Evolutionary conservation across 805 yeast genomes (phyloP), one percentile per base, ranked within the genome.

Genomic region (Grigorovia humatica): DNA sequence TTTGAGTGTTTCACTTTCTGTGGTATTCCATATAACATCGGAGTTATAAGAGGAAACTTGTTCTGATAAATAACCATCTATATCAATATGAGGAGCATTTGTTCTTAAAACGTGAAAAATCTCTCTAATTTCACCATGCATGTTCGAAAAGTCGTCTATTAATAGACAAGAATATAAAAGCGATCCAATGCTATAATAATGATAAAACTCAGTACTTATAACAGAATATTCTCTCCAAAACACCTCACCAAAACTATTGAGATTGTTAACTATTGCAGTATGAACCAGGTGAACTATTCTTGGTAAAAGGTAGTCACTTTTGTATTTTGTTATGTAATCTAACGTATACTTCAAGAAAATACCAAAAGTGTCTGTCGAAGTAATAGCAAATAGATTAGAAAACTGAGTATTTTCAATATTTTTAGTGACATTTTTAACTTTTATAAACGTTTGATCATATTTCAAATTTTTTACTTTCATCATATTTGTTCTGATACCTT

Each of bases 241-340:
- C 43, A 56, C 60, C 51, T 49, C 70, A 56, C 59, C 66, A 48
- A 66, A 72, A 46, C 59, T 65, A 47, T 70, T 61, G 6, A 73
- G 64, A 51, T 76, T 74, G 43, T 72, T 71, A 9, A 75, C 62
- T 2, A 74, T 71, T 17, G 81, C 81, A 40, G 85, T 71, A 60
- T 88, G 93, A 30, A 87, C 71, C 50, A 90, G 68, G 59, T 88
- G 89, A 8, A 89, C 70, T 0, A 78, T 63, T 1, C 83, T 72
- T 27, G 78, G 80, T 20, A 86, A 59, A 11, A 88, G 64, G 0
- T 78, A 71, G 17, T 88, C 96, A 17, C 75, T 74, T 38, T 74
- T 73, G 9, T 67, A 57, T 1, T 64, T 63, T 47, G 57, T 57
- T 27, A 66, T 59, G 23, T 59, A 79, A 6, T 67, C 64, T 45